phyloP scores from a whole-genome alignment of 164 flowering plant genomes.

The Stephania yunnanensis region DNA sequence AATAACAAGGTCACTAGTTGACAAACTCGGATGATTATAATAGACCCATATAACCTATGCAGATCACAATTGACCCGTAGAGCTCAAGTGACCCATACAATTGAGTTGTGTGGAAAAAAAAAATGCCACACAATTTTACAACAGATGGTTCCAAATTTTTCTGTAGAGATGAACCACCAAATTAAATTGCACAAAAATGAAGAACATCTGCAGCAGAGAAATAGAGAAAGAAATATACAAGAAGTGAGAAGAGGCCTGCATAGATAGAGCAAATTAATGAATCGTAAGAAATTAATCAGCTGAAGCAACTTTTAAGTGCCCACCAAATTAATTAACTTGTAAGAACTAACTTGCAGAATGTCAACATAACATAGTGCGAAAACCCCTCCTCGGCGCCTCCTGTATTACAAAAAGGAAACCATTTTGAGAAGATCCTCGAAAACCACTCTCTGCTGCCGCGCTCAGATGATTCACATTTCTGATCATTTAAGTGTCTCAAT shows the following conservation, averaged over 20 bases:
- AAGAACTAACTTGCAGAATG: not conserved
- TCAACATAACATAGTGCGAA: not conserved
- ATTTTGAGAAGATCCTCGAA: slow-evolving; percentile 1
- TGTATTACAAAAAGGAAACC: not conserved
- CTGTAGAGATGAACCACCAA: no score
- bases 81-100: no score
- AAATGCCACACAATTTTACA: no score
- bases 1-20: no score
- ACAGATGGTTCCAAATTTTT: no score
- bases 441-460: not conserved
- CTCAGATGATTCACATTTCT: not conserved
- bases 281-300: not conserved
- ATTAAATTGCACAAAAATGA: not conserved
- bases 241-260: not conserved
- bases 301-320: not conserved
- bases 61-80: no score
- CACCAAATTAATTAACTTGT: not conserved
- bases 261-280: not conserved
- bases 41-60: no score
- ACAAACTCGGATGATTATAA: no score
- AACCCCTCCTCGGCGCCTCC: not conserved
- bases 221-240: not conserved
- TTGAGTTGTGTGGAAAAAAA: no score
- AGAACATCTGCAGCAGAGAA: not conserved
- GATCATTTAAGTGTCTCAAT: not conserved